A percentile compares a stretch with the other conserved stretches of the same genome.
Evolutionary conservation across 306 rosid species (phyloP).

Genomic region (Gastrolobium bilobum): DNA sequence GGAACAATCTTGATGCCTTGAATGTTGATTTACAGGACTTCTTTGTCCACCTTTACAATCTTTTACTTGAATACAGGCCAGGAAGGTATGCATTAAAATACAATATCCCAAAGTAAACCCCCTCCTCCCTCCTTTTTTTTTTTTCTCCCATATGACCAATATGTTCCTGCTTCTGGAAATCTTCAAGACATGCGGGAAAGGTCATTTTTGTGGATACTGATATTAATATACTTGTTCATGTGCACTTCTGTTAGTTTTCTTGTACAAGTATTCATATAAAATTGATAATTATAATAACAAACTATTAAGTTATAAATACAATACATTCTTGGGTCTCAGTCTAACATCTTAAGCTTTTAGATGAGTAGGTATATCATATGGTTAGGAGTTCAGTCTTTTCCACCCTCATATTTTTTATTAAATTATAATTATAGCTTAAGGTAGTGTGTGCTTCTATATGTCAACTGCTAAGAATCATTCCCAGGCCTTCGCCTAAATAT

Average conservation of each 20-base stretch:
- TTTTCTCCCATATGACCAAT: conserved; percentile 20
- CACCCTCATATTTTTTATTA: conserved; percentile 3
- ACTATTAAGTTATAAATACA: not conserved
- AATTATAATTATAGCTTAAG: conserved; percentile 14
- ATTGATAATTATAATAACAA: conserved; percentile 1
- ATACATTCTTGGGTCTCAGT: not conserved
- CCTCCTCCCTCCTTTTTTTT: not conserved
- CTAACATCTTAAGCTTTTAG: conserved; percentile 18
- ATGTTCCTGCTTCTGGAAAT: conserved; percentile 33
- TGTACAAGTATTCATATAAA: conserved; percentile 4
- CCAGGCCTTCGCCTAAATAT: not conserved
- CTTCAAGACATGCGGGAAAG: conserved; percentile 2
- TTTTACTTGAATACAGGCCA: conserved; percentile 89
- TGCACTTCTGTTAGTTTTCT: conserved; percentile 24
- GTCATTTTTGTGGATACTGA: conserved; percentile 9
- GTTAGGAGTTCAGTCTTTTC: conserved; percentile 17
- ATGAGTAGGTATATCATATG: not conserved
- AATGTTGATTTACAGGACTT: conserved; percentile 95
- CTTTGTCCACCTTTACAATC: conserved; percentile 89
- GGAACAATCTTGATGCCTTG: conserved; percentile 91
- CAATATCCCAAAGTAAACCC: not conserved
- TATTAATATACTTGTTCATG: conserved; percentile 20
- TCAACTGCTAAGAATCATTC: not conserved
- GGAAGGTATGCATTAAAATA: conserved; percentile 74
- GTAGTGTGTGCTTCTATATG: not conserved